Evolutionary conservation across 2,329 filamentous ascomycete species (phyloP), one percentile per base, ranked within the genome.

Genomic region (Elsinoe arachidis): DNA sequence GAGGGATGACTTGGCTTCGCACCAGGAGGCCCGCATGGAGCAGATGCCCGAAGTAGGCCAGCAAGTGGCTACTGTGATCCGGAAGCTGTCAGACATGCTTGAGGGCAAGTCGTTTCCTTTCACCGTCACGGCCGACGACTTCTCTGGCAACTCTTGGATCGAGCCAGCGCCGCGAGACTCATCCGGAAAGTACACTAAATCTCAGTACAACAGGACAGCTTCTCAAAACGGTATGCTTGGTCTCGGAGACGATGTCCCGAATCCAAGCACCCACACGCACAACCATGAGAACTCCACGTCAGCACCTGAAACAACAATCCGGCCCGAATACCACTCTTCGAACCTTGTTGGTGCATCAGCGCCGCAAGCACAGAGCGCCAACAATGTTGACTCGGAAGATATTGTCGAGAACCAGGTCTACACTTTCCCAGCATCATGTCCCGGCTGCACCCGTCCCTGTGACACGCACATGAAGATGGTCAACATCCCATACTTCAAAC

Each of bases 391-490:
- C 63, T 60, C 62, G 30, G 66, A 70, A 30, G 86, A 88, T 30
- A 93, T 97, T 65, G 80, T 93, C 49, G 89, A 95, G 62, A 87
- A 95, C 70, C 87, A 96, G 71, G 87, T 96, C 26, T 97, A 97
- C 76, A 85, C 84, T 59, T 93, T 99, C 74, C 92, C 92, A 2
- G 86, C 91, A 5, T 88, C 84, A 58, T 99, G 93, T 72, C 93
- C 93, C 0, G 92, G 89, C 61, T 99, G 93, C 77, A 85, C 85
- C 67, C 88, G 88, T 72, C 76, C 83, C 3, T 96, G 91, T 74
- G 84, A 84, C 3, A 95, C 95, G 9, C 91, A 96, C 73, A 96
- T 96, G 90, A 96, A 96, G 78, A 95, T 96, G 86, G 90, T 97
- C 58, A 90, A 95, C 67, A 96, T 99, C 61, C 93, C 93, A 0